A percentile compares a stretch with the other conserved stretches of the same genome.
Conservation (phyloP, 164 flowering plant species). For the Stephania yunnanensis region DNA sequence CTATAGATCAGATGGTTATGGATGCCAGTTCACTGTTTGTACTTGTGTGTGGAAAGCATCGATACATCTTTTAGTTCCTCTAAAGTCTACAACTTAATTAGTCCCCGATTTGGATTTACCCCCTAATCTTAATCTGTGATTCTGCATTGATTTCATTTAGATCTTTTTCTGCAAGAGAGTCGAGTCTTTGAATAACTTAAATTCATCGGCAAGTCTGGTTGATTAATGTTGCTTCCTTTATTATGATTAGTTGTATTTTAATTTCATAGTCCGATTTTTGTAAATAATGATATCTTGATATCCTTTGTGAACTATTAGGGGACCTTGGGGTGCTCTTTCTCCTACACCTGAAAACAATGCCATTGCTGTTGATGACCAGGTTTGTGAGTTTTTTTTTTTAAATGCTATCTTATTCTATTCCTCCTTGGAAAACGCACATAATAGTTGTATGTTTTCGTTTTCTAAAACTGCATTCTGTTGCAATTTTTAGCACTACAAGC, state of each 20-base stretch:
- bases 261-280: background rate
- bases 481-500: background rate
- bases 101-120: no score
- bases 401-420: background rate
- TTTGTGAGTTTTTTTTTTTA: conserved; percentile 18
- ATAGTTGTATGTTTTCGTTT: background rate
- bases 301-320: conserved; percentile 37
- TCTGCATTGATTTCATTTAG: no score
- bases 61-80: no score
- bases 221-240: no score
- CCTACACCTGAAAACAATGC: conserved; percentile 95
- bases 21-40: no score
- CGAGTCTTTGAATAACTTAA: no score
- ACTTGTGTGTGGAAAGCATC: no score
- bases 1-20: no score
- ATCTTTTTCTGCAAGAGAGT: no score
- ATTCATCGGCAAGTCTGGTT: no score
- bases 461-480: background rate
- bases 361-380: conserved; percentile 76
- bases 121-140: no score
- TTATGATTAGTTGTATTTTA: background rate
- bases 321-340: conserved; percentile 98
- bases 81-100: no score
- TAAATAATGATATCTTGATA: background rate
- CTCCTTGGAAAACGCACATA: background rate